A percentile compares a stretch with the other conserved stretches of the same genome.
phyloP scores from a whole-genome alignment of 164 flowering plant species.

The Piper betle region DNA sequence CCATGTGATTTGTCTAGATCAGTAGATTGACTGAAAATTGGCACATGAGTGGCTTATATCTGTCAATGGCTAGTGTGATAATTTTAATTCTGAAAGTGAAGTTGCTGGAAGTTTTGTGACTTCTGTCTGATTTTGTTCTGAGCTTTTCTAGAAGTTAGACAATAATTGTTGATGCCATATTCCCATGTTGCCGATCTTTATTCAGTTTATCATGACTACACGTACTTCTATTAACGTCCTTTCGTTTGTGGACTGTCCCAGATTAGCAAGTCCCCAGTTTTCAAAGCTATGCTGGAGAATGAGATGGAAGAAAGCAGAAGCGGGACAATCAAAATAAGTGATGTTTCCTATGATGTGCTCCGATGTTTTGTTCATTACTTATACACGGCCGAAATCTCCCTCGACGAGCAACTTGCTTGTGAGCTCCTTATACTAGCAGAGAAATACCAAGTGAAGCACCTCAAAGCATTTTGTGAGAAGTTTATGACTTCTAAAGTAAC shows the following conservation, averaged over 20 bases:
- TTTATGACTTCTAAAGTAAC: conserved; percentile 57
- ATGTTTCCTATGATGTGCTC: conserved; percentile 61
- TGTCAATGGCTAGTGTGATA: neutral
- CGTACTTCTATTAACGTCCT: neutral
- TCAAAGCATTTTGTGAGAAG: conserved; percentile 66
- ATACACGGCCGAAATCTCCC: conserved; percentile 75
- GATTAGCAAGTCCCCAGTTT: conserved; percentile 80
- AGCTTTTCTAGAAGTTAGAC: neutral
- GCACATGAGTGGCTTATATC: neutral
- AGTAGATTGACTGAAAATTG: neutral
- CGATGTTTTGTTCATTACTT: conserved; percentile 56
- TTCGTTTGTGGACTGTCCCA: conserved; percentile 11
- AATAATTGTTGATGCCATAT: neutral
- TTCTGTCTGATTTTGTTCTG: neutral
- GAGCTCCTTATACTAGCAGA: conserved; percentile 73
- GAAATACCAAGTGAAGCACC: conserved; percentile 78
- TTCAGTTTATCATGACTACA: neutral
- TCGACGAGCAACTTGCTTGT: conserved; percentile 62
- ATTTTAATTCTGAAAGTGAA: neutral
- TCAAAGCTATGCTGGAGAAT: conserved; percentile 82
- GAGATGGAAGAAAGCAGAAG: conserved; percentile 85
- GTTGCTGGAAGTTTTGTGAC: neutral
- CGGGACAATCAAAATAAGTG: conserved; percentile 66
- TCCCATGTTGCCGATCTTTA: neutral
- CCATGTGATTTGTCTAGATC: too few species aligned